phyloP scores from a whole-genome alignment of 805 yeast genomes.

The Henningerozyma blattae region DNA sequence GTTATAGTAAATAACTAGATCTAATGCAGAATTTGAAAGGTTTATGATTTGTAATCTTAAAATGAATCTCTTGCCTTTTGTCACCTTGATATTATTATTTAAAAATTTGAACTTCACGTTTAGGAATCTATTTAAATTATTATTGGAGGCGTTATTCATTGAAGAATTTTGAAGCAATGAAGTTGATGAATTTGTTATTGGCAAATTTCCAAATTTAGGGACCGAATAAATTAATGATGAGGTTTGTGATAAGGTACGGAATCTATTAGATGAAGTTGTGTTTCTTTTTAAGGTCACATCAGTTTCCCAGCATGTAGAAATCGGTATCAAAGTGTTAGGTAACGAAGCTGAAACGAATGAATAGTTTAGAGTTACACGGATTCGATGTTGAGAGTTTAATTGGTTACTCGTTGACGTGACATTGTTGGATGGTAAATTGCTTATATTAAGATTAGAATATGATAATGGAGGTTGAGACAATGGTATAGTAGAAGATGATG shows the following conservation, averaged over 20 bases:
- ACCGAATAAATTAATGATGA: slow-evolving; percentile 3
- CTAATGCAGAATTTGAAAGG: slow-evolving; percentile 13
- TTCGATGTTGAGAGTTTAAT: no score
- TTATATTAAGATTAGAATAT: no score
- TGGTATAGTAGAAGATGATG: no score
- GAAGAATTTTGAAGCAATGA: slow-evolving; percentile 14
- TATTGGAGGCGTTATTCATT: no score
- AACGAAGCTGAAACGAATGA: not conserved
- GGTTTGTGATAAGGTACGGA: not conserved
- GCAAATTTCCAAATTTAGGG: slow-evolving; percentile 8
- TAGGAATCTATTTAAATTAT: no score
- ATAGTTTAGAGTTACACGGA: slow-evolving; percentile 15
- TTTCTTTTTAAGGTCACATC: slow-evolving; percentile 16
- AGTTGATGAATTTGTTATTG: slow-evolving; percentile 6
- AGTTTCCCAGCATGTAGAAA: slow-evolving; percentile 22
- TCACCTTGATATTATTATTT: slow-evolving; percentile 9
- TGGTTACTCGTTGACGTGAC: no score
- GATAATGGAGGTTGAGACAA: no score
- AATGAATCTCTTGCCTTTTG: slow-evolving; percentile 16
- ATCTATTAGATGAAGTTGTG: slow-evolving; percentile 1
- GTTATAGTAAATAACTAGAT: slow-evolving; percentile 19
- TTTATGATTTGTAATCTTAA: slow-evolving; percentile 20
- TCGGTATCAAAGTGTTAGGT: slow-evolving; percentile 5
- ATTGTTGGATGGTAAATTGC: not conserved
- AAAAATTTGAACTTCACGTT: slow-evolving; percentile 19